Evolutionary conservation across 2,329 filamentous ascomycete genomes (phyloP).

Genomic region (Penicillium sumatraense): DNA sequence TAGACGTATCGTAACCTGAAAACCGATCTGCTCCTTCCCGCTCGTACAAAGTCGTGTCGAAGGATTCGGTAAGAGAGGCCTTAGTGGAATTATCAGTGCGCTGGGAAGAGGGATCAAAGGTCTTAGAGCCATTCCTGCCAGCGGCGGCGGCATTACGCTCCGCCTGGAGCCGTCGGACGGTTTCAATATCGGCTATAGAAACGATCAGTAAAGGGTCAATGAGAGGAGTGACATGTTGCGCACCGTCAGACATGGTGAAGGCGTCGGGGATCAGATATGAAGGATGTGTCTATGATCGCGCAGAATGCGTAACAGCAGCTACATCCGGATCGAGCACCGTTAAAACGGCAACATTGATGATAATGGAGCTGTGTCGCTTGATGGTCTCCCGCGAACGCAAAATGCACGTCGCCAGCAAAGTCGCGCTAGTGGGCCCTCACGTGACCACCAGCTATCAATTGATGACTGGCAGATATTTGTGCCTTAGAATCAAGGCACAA

Average conservation of each 20-base stretch:
- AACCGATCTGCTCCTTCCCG: slow-evolving; percentile 77
- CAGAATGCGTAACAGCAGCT: slow-evolving; percentile 33
- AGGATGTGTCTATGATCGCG: slow-evolving; percentile 32
- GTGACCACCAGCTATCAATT: background rate
- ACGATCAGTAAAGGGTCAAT: slow-evolving; percentile 27
- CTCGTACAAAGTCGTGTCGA: slow-evolving; percentile 88
- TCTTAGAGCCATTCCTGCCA: slow-evolving; percentile 78
- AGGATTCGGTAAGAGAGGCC: slow-evolving; percentile 83
- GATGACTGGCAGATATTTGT: slow-evolving; percentile 13
- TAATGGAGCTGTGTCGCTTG: slow-evolving; percentile 22
- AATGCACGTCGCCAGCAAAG: slow-evolving; percentile 26
- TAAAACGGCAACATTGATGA: slow-evolving; percentile 33
- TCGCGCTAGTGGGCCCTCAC: slow-evolving; percentile 19
- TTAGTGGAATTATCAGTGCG: slow-evolving; percentile 84
- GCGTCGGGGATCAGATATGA: slow-evolving; percentile 22
- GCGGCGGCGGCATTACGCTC: slow-evolving; percentile 85
- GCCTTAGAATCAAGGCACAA: background rate
- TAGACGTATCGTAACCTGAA: slow-evolving; percentile 87
- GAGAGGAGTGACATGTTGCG: slow-evolving; percentile 22
- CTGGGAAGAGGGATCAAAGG: slow-evolving; percentile 78
- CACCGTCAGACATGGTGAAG: slow-evolving; percentile 52
- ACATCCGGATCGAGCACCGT: slow-evolving; percentile 42
- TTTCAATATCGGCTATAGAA: slow-evolving; percentile 75
- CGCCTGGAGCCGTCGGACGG: slow-evolving; percentile 84
- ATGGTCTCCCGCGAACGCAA: slow-evolving; percentile 27